Conservation (phyloP, 257 asterid species). For the Dorcoceras hygrometricum region DNA sequence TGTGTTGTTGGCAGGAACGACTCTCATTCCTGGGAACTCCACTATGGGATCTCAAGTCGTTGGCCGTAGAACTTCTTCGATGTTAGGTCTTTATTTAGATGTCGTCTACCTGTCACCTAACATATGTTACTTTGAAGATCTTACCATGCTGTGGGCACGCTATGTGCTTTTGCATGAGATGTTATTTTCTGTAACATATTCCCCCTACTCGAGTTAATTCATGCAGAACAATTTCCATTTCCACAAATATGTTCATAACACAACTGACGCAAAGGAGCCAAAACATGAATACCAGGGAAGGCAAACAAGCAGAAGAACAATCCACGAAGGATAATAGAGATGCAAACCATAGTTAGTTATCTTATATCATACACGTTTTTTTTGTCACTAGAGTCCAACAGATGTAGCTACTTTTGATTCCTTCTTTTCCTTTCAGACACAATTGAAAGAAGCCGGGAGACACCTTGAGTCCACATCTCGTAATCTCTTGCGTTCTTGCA, state of each 20-base stretch:
- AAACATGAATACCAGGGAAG: neutral
- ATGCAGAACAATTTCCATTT: neutral
- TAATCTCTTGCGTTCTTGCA: constrained; percentile 43
- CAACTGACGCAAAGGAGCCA: neutral
- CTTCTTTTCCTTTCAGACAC: constrained; percentile 50
- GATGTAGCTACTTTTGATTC: constrained; percentile 34
- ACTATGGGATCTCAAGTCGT: too few species aligned
- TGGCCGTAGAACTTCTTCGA: too few species aligned
- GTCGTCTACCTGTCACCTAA: too few species aligned
- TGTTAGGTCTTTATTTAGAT: too few species aligned
- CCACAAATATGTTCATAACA: neutral
- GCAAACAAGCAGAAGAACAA: constrained; percentile 19
- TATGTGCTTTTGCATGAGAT: too few species aligned
- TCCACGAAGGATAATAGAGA: constrained; percentile 11
- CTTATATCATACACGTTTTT: constrained; percentile 10
- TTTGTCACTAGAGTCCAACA: constrained; percentile 5
- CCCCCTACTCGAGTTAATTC: too few species aligned
- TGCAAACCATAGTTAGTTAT: constrained; percentile 1
- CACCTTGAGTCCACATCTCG: constrained; percentile 73
- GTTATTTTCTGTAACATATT: too few species aligned
- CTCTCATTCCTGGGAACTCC: too few species aligned
- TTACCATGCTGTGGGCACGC: too few species aligned
- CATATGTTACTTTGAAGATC: too few species aligned
- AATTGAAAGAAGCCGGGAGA: constrained; percentile 51
- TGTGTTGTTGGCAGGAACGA: too few species aligned